phyloP scores from a whole-genome alignment of 1,284 basidiomycete species.

The Rhodotorula sp. region DNA sequence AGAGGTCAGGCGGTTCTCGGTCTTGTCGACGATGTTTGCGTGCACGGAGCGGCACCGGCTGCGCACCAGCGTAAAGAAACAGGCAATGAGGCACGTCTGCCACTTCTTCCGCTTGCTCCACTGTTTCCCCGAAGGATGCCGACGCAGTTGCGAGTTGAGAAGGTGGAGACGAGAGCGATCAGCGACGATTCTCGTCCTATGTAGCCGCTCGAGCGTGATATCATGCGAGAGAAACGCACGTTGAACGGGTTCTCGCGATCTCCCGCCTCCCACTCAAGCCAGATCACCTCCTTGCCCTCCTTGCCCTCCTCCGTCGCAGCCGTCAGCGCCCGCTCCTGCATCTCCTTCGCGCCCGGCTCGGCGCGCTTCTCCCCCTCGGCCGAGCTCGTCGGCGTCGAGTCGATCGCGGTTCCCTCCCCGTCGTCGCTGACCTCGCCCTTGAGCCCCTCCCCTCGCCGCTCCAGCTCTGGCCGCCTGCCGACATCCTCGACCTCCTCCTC shows the following conservation, averaged over 20 bases:
- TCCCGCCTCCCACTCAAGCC: constrained; percentile 32
- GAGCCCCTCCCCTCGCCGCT: neutral
- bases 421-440: constrained; percentile 1
- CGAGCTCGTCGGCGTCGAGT: neutral
- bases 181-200: too few relatives aligned
- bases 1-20: neutral
- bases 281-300: constrained; percentile 19
- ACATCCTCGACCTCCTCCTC: constrained; percentile 14
- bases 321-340: constrained; percentile 1
- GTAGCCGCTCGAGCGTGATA: neutral
- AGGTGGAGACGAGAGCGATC: neutral
- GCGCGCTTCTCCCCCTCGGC: neutral
- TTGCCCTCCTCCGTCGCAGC: neutral
- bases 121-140: neutral
- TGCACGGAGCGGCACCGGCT: neutral
- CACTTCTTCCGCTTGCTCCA: constrained; percentile 37
- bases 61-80: constrained; percentile 29
- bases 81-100: constrained; percentile 28
- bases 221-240: neutral
- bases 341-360: neutral
- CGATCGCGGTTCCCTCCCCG: neutral
- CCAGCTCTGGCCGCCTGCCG: too few relatives aligned
- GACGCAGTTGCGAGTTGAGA: neutral
- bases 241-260: constrained; percentile 41
- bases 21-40: too few relatives aligned